Conservation (phyloP, 169 alveolate species). For the Babesia sp. region DNA sequence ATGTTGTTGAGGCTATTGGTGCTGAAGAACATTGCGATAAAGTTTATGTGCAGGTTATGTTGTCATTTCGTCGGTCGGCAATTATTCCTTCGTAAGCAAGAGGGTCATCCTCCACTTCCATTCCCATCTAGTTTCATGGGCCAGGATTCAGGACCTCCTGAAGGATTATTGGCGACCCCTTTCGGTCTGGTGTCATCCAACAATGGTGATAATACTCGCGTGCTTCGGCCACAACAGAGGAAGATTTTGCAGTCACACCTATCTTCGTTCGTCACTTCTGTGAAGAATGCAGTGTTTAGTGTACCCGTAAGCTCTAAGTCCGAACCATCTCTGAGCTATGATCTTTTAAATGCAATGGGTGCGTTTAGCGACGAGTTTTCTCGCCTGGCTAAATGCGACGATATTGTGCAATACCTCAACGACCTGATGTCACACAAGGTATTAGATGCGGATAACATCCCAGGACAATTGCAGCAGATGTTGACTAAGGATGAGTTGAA, state of each 20-base stretch:
- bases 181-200: background rate
- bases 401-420: conserved; percentile 41
- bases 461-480: conserved; percentile 52
- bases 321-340: conserved; percentile 41
- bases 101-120: conserved; percentile 17
- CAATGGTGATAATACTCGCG: background rate
- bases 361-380: conserved; percentile 53
- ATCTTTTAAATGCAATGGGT: conserved; percentile 41
- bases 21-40: conserved; percentile 52
- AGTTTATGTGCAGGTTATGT: conserved; percentile 38
- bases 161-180: conserved; percentile 16
- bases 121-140: conserved; percentile 24
- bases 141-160: background rate
- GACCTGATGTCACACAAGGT: conserved; percentile 62
- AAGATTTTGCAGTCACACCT: conserved; percentile 30
- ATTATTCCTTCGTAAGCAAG: conserved; percentile 21
- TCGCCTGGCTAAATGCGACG: conserved; percentile 51
- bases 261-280: conserved; percentile 14
- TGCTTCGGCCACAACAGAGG: background rate
- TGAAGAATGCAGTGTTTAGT: conserved; percentile 21
- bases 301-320: conserved; percentile 37
- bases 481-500: conserved; percentile 48
- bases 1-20: conserved; percentile 52
- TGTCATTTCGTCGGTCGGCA: conserved; percentile 46
- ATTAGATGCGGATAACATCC: conserved; percentile 44